Percentiles rank a stretch among this genome's conserved stretches.
Conservation (phyloP, 2,329 filamentous ascomycete genomes). For the Pyricularia sp. region DNA sequence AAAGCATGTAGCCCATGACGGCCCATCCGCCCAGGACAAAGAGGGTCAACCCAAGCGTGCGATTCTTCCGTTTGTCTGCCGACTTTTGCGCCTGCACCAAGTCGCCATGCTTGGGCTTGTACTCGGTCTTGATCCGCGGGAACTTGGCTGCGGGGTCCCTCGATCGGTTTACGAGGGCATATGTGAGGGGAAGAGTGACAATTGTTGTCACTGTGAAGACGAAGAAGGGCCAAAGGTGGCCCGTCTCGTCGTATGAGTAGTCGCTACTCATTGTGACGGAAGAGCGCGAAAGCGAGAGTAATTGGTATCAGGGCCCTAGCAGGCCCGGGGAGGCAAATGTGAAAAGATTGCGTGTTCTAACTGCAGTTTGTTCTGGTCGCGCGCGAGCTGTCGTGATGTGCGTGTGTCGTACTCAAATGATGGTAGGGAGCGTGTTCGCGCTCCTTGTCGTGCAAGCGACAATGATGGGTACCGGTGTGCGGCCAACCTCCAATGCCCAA, state of each 20-base stretch:
- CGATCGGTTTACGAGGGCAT: slow-evolving; percentile 72
- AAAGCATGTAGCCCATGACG: slow-evolving; percentile 82
- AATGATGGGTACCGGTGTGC: neutral
- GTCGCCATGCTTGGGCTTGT: slow-evolving; percentile 72
- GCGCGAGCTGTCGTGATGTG: neutral
- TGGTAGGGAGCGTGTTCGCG: neutral
- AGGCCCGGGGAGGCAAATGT: neutral
- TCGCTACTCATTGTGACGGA: slow-evolving; percentile 69
- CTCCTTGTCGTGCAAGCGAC: neutral
- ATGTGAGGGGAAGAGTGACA: slow-evolving; percentile 83
- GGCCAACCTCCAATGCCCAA: neutral
- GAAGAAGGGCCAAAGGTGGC: slow-evolving; percentile 99
- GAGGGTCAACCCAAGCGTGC: slow-evolving; percentile 75
- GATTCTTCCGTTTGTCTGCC: slow-evolving; percentile 82
- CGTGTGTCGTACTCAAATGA: neutral
- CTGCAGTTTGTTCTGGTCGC: neutral
- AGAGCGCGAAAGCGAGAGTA: neutral
- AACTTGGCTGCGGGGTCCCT: slow-evolving; percentile 71
- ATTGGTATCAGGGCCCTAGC: neutral
- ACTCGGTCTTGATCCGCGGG: slow-evolving; percentile 72
- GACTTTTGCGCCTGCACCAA: slow-evolving; percentile 74
- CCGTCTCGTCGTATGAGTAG: slow-evolving; percentile 97
- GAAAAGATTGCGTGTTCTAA: neutral
- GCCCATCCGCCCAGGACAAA: slow-evolving; percentile 71
- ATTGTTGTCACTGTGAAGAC: slow-evolving; percentile 83